phyloP scores from a whole-genome alignment of 2,329 filamentous ascomycete genomes.

The Thelonectria rubi region DNA sequence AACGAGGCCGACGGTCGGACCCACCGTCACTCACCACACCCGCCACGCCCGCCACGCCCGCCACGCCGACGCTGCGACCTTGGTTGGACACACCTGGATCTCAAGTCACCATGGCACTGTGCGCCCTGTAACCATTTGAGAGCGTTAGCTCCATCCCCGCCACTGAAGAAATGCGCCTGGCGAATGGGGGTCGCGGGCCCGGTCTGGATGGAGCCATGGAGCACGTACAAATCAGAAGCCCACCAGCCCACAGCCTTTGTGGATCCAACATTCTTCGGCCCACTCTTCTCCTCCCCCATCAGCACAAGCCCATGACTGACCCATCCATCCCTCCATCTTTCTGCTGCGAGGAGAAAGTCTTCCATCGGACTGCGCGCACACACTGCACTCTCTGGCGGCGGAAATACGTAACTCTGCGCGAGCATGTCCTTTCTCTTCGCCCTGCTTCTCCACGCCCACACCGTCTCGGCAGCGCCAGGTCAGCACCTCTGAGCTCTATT shows the following conservation, averaged over 20 bases:
- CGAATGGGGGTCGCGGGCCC: not conserved
- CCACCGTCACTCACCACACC: not conserved
- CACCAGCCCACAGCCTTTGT: not conserved
- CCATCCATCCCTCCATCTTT: not conserved
- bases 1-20: not conserved
- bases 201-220: not conserved
- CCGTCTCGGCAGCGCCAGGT: not conserved
- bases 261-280: not conserved
- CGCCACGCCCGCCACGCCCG: not conserved
- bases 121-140: not conserved
- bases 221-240: not conserved
- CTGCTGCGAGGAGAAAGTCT: not conserved
- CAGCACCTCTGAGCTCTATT: not conserved
- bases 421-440: not conserved
- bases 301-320: not conserved
- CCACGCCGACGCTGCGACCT: too few species aligned
- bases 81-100: too few species aligned
- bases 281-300: not conserved
- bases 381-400: not conserved
- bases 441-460: not conserved
- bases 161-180: not conserved
- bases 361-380: not conserved
- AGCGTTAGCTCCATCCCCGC: not conserved
- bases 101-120: too few species aligned
- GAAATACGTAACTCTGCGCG: not conserved